Evolutionary conservation across 139 green algal genomes (phyloP).

Genomic region (Mychonastes homosphaera): DNA sequence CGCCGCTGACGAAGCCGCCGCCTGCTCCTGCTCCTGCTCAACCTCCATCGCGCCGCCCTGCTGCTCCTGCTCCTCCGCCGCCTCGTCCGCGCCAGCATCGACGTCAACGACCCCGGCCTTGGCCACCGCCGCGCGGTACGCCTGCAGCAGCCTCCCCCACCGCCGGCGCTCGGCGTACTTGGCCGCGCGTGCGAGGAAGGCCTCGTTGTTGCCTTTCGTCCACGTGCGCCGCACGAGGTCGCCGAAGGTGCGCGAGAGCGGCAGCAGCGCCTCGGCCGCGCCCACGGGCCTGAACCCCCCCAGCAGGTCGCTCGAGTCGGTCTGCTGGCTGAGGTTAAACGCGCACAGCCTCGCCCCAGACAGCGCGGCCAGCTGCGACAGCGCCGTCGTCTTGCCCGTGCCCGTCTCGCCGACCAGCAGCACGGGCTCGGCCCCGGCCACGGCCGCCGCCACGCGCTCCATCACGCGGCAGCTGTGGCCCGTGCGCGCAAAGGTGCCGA

Average conservation of each 20-base stretch:
- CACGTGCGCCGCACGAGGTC: constrained; percentile 52
- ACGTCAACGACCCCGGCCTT: constrained; percentile 16
- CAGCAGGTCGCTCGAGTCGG: constrained; percentile 86
- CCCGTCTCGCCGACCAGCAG: constrained; percentile 98
- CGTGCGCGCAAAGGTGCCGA: constrained; percentile 67
- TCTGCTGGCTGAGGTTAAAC: constrained; percentile 97
- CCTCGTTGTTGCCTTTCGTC: constrained; percentile 72
- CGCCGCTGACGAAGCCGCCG: background rate
- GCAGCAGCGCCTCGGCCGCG: constrained; percentile 51
- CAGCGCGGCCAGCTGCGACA: constrained; percentile 58
- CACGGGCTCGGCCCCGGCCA: constrained; percentile 65
- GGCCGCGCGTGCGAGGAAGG: constrained; percentile 52
- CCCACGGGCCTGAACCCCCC: constrained; percentile 91
- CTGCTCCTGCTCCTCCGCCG: constrained; percentile 10
- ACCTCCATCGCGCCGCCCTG: background rate
- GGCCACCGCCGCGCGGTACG: constrained; percentile 55
- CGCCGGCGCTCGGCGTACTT: constrained; percentile 70
- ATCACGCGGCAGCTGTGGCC: constrained; percentile 75
- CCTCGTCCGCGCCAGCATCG: background rate
- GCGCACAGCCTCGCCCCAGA: constrained; percentile 65
- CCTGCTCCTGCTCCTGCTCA: background rate
- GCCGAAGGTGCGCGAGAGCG: constrained; percentile 57
- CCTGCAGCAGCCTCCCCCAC: constrained; percentile 76
- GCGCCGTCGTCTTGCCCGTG: constrained; percentile 90
- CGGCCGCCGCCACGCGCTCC: constrained; percentile 66